phyloP scores from a whole-genome alignment of 306 rosid genomes.

The Casuarina equisetifolia region DNA sequence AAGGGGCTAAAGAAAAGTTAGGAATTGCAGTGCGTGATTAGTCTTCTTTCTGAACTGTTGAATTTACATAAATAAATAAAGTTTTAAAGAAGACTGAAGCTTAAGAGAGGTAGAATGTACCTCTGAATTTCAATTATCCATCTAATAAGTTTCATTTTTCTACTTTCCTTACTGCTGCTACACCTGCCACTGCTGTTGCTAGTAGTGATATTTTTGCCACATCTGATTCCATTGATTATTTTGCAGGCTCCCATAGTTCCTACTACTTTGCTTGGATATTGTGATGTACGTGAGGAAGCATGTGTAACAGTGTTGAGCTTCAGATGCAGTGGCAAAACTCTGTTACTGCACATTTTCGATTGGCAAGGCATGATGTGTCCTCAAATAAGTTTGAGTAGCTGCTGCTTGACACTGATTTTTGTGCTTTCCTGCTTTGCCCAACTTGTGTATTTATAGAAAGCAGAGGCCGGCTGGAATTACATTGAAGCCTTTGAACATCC shows the following conservation, averaged over 20 bases:
- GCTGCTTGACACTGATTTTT: constrained; percentile 51
- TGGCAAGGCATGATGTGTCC: constrained; percentile 46
- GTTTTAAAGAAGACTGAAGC: too few species aligned
- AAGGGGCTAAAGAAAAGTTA: too few species aligned
- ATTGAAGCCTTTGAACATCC: constrained; percentile 41
- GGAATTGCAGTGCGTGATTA: too few species aligned
- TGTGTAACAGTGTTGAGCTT: constrained; percentile 45
- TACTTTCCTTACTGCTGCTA: too few species aligned
- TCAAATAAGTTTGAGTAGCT: constrained; percentile 31
- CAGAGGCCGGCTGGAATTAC: constrained; percentile 34
- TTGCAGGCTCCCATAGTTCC: constrained; percentile 54
- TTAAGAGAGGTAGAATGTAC: too few species aligned
- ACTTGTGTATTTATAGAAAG: constrained; percentile 35
- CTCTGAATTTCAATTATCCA: too few species aligned
- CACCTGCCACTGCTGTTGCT: constrained; percentile 47
- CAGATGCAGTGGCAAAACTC: constrained; percentile 42
- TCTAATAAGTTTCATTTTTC: too few species aligned
- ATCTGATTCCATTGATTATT: constrained; percentile 61
- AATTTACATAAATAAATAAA: too few species aligned
- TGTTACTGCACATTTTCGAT: constrained; percentile 44
- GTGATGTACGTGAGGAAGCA: constrained; percentile 35
- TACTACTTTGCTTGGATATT: constrained; percentile 44
- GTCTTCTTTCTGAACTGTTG: too few species aligned
- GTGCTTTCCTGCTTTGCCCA: constrained; percentile 56
- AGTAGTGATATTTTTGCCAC: constrained; percentile 83